phyloP scores from a whole-genome alignment of 306 rosid species.

The Potentilla sterilis region DNA sequence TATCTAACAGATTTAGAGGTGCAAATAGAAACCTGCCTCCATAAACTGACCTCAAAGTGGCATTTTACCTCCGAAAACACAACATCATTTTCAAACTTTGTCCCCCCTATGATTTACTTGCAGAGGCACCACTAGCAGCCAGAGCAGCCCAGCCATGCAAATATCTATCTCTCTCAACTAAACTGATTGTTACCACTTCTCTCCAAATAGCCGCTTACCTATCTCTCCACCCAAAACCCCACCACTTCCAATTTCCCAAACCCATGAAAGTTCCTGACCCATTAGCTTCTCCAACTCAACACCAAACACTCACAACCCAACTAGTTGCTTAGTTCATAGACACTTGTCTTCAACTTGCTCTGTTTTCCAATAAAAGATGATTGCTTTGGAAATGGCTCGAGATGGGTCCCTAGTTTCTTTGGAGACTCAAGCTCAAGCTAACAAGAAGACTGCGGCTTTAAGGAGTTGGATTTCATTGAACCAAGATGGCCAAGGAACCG shows the following conservation, averaged over 20 bases:
- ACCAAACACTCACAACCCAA: not conserved
- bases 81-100: not conserved
- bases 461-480: slow-evolving; percentile 68
- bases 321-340: not conserved
- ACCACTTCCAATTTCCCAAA: not conserved
- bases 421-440: slow-evolving; percentile 39
- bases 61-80: no score
- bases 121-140: not conserved
- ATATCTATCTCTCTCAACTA: not conserved
- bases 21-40: no score
- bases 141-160: not conserved
- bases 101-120: not conserved
- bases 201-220: not conserved
- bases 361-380: not conserved
- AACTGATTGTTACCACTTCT: not conserved
- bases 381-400: slow-evolving; percentile 20
- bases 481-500: slow-evolving; percentile 42
- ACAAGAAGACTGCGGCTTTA: slow-evolving; percentile 55
- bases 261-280: not conserved
- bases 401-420: slow-evolving; percentile 22
- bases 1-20: no score
- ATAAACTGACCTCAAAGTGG: no score
- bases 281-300: not conserved
- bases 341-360: not conserved
- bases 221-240: not conserved